Conservation (phyloP, 345 rosid genomes). For the Eucalyptus virginea region DNA sequence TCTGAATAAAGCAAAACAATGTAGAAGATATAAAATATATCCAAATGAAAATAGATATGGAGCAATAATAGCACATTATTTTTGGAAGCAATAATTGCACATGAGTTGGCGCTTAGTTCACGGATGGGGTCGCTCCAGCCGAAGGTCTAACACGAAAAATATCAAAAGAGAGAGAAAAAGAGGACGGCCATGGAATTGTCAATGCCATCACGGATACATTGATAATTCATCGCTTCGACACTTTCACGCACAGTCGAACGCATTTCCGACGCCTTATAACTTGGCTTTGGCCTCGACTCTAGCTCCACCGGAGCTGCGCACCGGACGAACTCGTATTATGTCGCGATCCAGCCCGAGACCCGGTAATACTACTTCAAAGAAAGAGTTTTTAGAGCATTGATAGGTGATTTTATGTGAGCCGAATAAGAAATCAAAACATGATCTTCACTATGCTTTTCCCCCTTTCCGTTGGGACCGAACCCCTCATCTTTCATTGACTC, state of each 20-base stretch:
- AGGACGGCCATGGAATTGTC: neutral
- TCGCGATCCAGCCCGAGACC: neutral
- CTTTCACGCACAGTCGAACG: too few species aligned
- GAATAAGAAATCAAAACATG: neutral
- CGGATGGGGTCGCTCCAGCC: neutral
- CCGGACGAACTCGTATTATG: neutral
- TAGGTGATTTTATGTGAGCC: neutral
- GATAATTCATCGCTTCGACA: too few species aligned
- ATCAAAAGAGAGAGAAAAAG: too few species aligned
- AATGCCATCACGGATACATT: too few species aligned
- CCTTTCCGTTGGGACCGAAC: neutral
- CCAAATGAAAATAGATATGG: neutral
- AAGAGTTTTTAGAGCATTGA: neutral
- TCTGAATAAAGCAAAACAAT: neutral
- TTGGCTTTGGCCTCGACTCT: neutral
- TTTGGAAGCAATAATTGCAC: neutral
- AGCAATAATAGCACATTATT: neutral
- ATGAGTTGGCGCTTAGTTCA: neutral
- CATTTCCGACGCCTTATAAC: neutral
- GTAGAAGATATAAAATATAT: neutral
- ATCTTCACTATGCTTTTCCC: neutral
- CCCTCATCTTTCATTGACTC: fast-evolving
- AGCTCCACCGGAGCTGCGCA: neutral
- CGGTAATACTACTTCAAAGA: neutral
- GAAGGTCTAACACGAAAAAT: too few species aligned